Evolutionary conservation across 1,284 basidiomycete species (phyloP), one percentile per base, ranked within the genome.

Genomic region (Puccinia sorghi): DNA sequence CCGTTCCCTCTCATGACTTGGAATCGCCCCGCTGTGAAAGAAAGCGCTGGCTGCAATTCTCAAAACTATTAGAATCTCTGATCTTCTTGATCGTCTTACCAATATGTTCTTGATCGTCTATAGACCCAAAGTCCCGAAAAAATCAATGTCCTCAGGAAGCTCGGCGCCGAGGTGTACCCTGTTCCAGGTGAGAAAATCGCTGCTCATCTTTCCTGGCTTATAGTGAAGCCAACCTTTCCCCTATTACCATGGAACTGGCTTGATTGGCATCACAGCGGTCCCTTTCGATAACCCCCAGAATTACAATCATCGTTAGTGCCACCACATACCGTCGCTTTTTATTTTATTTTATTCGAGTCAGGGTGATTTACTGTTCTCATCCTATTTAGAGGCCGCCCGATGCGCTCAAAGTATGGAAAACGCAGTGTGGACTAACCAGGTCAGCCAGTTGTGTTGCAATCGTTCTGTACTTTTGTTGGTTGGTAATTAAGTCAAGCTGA

Each of bases 361-460:
- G 32, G 1, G 32, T 32, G 32, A 32, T 32, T 32, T 4, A 32
- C 32, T 32, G 32, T 37, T 11, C 12, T 17, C 27, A 70, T 37
- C 27, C 6, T 54, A 67, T 54, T 37, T 43, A 78, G 76, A 96
- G 86, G 97, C 97, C 43, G 90, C 90, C 72, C 91, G 94, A 80
- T 93, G 91, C 82, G 96, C 96, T 63, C 88, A 90, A 74, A 85
- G 86, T n/a, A 86, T 91, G 46, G 88, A 90, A n/a, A 97, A 97
- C 84, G 92, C 94, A 25, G 90, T 98, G 80, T 99, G 97, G 96
- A 98, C 94, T n/a, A 91, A 99, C 86, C 96, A 99, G 48, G 76
- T 78, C 22, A 37, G 64, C 43, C 46, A 41, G 25, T 12, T 46
- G 9, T n/a, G 20, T 25, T 64, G 9, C 3, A 20, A 63, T 54